phyloP scores from a whole-genome alignment of 192 early-diverging fungal species.

The Glomus cerebriforme region DNA sequence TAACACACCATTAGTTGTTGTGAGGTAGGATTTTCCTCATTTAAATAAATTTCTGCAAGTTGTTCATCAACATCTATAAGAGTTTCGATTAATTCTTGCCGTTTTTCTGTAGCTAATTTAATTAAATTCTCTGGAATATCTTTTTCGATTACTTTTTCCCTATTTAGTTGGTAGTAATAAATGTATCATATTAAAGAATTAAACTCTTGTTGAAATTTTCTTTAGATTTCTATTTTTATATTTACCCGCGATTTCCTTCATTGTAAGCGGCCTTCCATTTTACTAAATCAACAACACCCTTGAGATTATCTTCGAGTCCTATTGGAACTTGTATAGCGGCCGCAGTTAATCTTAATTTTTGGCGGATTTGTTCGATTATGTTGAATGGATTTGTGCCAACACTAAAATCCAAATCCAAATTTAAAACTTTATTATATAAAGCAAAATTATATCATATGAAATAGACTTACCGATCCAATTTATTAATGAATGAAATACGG shows the following conservation, averaged over 20 bases:
- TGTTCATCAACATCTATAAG: slow-evolving; percentile 84
- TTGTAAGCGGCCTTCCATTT: slow-evolving; percentile 86
- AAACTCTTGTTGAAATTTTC: neutral
- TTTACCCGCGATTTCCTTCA: slow-evolving; percentile 83
- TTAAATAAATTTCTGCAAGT: slow-evolving; percentile 81
- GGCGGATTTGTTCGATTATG: slow-evolving; percentile 79
- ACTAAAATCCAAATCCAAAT: slow-evolving; percentile 21
- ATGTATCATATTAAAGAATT: no score
- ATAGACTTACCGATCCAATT: slow-evolving; percentile 75
- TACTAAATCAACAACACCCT: slow-evolving; percentile 92
- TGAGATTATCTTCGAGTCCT: slow-evolving; percentile 82
- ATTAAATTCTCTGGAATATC: slow-evolving; percentile 69
- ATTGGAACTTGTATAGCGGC: slow-evolving; percentile 85
- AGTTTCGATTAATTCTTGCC: slow-evolving; percentile 73
- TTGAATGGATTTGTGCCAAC: slow-evolving; percentile 82
- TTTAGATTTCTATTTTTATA: neutral
- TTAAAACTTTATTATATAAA: neutral
- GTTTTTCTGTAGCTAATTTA: slow-evolving; percentile 65
- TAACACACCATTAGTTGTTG: slow-evolving; percentile 60
- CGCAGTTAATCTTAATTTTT: slow-evolving; percentile 75
- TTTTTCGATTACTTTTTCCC: slow-evolving; percentile 71
- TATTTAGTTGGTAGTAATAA: slow-evolving; percentile 23
- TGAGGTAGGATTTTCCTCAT: slow-evolving; percentile 68
- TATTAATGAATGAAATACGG: slow-evolving; percentile 87
- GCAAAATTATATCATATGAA: neutral